These are phyloP conservation scores for Penicillium sp. DNA, from an alignment of 2,329 filamentous ascomycete species.

Conservation along the genomic window DNA sequence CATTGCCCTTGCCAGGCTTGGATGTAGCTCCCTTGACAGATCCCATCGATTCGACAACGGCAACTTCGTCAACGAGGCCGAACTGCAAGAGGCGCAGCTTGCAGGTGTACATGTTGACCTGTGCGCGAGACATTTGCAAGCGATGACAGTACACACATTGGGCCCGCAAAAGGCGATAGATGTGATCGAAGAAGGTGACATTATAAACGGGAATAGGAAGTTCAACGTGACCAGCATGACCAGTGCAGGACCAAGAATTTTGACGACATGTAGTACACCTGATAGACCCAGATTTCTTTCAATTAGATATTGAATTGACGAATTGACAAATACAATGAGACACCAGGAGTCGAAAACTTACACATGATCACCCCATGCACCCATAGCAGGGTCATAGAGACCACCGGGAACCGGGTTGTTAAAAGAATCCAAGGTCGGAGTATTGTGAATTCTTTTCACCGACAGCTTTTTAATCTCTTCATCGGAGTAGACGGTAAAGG, in stretches of 20 bases:
- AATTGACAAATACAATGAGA: slow-evolving; percentile 9
- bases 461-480: slow-evolving; percentile 86
- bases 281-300: slow-evolving; percentile 18
- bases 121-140: slow-evolving; percentile 73
- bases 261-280: slow-evolving; percentile 93
- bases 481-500: slow-evolving; percentile 81
- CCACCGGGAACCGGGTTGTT: slow-evolving; percentile 87
- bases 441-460: slow-evolving; percentile 90
- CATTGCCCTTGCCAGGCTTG: slow-evolving; percentile 47
- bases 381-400: slow-evolving; percentile 87
- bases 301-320: slow-evolving; percentile 14
- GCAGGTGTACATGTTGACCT: slow-evolving; percentile 77
- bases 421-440: slow-evolving; percentile 89
- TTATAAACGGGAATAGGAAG: slow-evolving; percentile 92
- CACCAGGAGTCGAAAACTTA: slow-evolving; percentile 48
- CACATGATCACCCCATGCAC: slow-evolving; percentile 83
- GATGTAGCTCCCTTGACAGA: slow-evolving; percentile 46
- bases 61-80: slow-evolving; percentile 71
- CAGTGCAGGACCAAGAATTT: slow-evolving; percentile 77
- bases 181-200: slow-evolving; percentile 93
- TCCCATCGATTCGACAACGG: slow-evolving; percentile 55
- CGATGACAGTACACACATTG: slow-evolving; percentile 90
- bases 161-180: slow-evolving; percentile 77
- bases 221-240: slow-evolving; percentile 93
- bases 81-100: slow-evolving; percentile 83